Evolutionary conservation across 331 rosid species (phyloP).

Genomic region (Erythrophleum ivorense): DNA sequence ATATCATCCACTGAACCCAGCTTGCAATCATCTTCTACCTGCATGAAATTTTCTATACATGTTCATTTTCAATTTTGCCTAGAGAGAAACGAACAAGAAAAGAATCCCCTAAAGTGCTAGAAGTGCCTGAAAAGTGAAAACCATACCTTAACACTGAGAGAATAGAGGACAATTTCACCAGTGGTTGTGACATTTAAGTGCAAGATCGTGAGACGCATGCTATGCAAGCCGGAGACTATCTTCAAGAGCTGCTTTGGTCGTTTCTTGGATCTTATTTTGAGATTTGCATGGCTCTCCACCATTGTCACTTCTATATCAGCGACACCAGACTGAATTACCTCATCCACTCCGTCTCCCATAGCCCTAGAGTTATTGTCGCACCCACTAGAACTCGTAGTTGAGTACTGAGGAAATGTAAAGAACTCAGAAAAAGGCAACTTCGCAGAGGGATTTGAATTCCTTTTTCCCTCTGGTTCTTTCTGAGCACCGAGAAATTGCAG

Average conservation of each 20-base stretch:
- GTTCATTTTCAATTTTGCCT: not conserved
- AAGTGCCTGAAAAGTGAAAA: not conserved
- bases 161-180: conserved; percentile 67
- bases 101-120: not conserved
- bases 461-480: conserved; percentile 41
- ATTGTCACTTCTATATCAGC: conserved; percentile 93
- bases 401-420: conserved; percentile 87
- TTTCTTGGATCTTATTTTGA: conserved; percentile 77
- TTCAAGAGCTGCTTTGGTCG: conserved; percentile 78
- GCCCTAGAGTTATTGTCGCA: not conserved
- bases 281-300: conserved; percentile 94
- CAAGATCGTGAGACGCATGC: conserved; percentile 74
- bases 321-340: conserved; percentile 40
- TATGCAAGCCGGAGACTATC: conserved; percentile 72
- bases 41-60: conserved; percentile 21
- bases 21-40: conserved; percentile 94
- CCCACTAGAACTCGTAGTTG: conserved; percentile 48
- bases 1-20: conserved; percentile 91
- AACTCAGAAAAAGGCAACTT: conserved; percentile 76
- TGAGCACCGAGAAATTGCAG: conserved; percentile 70
- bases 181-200: conserved; percentile 83
- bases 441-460: conserved; percentile 16
- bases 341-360: conserved; percentile 41
- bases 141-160: conserved; percentile 79
- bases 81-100: not conserved